These are phyloP conservation scores for Triangularia setosa DNA, from an alignment of 2,329 filamentous ascomycete species.

Conservation along the genomic window DNA sequence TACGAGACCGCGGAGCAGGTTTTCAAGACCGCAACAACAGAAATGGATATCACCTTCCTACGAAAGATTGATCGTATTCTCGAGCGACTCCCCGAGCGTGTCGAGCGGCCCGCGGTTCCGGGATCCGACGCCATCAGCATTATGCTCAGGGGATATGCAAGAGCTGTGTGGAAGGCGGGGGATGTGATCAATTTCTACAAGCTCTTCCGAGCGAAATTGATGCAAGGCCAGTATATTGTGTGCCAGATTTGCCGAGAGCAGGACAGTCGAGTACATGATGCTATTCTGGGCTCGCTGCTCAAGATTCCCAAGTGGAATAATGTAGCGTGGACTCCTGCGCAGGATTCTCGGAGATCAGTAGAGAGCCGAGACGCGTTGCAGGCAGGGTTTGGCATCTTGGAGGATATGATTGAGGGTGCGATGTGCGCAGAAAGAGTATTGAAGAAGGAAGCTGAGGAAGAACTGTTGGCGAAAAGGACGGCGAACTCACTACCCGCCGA, in stretches of 20 bases:
- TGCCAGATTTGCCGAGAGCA: conserved; percentile 31
- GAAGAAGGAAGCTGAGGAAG: background rate
- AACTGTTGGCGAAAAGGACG: background rate
- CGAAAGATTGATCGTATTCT: background rate
- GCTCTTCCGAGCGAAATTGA: conserved; percentile 43
- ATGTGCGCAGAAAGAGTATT: background rate
- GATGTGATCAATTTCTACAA: conserved; percentile 44
- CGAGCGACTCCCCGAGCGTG: conserved; percentile 9
- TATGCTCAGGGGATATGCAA: conserved; percentile 46
- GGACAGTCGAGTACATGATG: conserved; percentile 45
- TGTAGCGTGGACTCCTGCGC: background rate
- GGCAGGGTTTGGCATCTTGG: background rate
- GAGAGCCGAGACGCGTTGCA: background rate
- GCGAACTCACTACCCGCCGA: background rate
- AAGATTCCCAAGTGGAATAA: background rate
- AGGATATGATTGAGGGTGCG: background rate
- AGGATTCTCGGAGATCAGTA: background rate
- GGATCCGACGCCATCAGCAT: conserved; percentile 38
- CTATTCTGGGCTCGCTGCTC: conserved; percentile 30
- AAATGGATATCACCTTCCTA: background rate
- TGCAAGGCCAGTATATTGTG: conserved; percentile 34
- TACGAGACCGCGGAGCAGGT: conserved; percentile 31
- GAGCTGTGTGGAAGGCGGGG: conserved; percentile 36
- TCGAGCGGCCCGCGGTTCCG: conserved; percentile 34
- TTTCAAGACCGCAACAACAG: background rate